These are phyloP conservation scores for Chytriomyces sp. DNA, from an alignment of 192 early-diverging fungal species.

Conservation along the genomic window DNA sequence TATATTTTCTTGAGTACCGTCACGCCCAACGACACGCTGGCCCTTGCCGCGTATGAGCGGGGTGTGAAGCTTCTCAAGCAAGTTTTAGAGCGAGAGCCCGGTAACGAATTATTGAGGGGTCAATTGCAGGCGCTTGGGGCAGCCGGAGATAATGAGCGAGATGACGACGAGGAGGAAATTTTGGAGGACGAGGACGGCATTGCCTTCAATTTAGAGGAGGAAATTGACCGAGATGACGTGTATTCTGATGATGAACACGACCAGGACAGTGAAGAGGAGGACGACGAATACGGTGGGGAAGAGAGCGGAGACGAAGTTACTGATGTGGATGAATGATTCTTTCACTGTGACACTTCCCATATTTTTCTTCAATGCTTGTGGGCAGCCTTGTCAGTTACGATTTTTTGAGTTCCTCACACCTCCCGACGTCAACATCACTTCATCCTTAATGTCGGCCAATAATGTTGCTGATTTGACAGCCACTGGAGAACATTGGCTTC, in stretches of 20 bases:
- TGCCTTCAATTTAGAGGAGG: slow-evolving; percentile 11
- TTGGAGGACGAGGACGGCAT: slow-evolving; percentile 15
- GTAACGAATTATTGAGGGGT: not conserved
- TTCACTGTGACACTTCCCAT: too few species aligned
- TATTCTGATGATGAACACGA: slow-evolving; percentile 3
- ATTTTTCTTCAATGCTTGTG: too few species aligned
- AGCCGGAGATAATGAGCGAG: not conserved
- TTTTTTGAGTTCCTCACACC: too few species aligned
- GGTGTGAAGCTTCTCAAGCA: not conserved
- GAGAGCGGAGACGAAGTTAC: too few species aligned
- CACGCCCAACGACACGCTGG: slow-evolving; percentile 16
- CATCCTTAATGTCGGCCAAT: too few species aligned
- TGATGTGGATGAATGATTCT: too few species aligned
- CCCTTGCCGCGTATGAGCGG: not conserved
- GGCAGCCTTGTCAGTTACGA: too few species aligned
- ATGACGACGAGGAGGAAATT: not conserved
- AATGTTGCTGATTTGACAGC: too few species aligned
- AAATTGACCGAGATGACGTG: slow-evolving; percentile 18
- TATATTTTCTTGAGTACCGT: slow-evolving; percentile 22
- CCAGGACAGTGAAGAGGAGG: not conserved
- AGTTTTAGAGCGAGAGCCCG: not conserved
- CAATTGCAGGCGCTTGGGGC: slow-evolving; percentile 13
- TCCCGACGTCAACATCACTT: too few species aligned
- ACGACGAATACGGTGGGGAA: not conserved
- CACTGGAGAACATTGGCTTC: too few species aligned